Evolutionary conservation across 2,329 filamentous ascomycete genomes (phyloP).

Genomic region (Pseudonectria foliicola): DNA sequence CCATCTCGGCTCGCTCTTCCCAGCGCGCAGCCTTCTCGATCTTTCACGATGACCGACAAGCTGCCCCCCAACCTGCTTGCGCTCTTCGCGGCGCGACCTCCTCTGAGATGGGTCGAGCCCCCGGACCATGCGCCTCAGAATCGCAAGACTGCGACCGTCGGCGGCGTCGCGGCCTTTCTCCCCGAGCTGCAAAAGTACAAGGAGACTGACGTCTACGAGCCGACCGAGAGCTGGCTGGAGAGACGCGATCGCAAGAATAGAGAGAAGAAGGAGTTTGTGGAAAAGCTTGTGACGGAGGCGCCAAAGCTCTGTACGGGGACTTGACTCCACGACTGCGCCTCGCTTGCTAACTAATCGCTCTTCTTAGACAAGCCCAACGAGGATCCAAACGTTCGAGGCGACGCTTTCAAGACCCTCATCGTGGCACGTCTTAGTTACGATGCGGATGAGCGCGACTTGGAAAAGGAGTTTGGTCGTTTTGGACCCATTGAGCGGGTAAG

Average conservation of each 20-base stretch:
- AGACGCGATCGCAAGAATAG: constrained; percentile 73
- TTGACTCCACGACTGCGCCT: not conserved
- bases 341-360: constrained; percentile 9
- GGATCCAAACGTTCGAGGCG: constrained; percentile 83
- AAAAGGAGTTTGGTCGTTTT: constrained; percentile 88
- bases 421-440: constrained; percentile 87
- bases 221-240: constrained; percentile 91
- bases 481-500: constrained; percentile 87
- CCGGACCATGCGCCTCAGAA: constrained; percentile 77
- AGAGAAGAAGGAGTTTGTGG: constrained; percentile 67
- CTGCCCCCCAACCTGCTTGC: constrained; percentile 86
- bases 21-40: constrained; percentile 3
- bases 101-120: constrained; percentile 81
- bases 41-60: constrained; percentile 79
- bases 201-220: constrained; percentile 65
- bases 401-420: constrained; percentile 92
- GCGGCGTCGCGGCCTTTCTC: constrained; percentile 68
- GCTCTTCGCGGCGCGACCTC: constrained; percentile 90
- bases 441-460: constrained; percentile 79
- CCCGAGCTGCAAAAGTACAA: constrained; percentile 69
- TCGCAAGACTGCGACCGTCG: constrained; percentile 65
- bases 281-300: constrained; percentile 57
- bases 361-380: constrained; percentile 67
- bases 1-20: not conserved
- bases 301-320: constrained; percentile 52